Evolutionary conservation across 2,329 filamentous ascomycete species (phyloP).

Genomic region (Rhinocladiella similis): DNA sequence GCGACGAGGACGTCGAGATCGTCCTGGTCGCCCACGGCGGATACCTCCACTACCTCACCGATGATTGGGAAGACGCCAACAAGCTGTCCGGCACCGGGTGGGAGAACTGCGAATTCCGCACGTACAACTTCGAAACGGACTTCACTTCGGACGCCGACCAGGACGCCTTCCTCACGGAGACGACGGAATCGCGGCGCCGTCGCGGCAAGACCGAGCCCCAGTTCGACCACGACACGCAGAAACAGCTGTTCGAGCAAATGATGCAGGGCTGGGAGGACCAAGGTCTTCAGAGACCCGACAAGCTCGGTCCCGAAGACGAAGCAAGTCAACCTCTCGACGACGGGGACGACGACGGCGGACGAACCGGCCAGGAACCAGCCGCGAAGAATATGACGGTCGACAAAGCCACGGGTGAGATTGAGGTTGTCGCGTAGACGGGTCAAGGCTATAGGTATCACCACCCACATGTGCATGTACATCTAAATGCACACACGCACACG

Average conservation of each 20-base stretch:
- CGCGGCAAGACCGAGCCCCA: conserved; percentile 40
- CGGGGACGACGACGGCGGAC: not conserved
- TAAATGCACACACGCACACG: too few relatives aligned
- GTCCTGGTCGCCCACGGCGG: conserved; percentile 80
- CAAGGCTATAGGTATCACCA: not conserved
- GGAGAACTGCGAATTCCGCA: conserved; percentile 71
- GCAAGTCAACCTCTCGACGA: not conserved
- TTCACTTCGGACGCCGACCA: conserved; percentile 35
- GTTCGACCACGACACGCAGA: conserved; percentile 39
- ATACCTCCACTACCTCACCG: conserved; percentile 79
- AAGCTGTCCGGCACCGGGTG: conserved; percentile 58
- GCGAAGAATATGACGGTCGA: conserved; percentile 8
- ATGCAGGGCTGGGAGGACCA: conserved; percentile 46
- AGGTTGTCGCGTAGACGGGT: not conserved
- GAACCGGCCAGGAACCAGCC: conserved; percentile 6
- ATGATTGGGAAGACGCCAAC: conserved; percentile 68
- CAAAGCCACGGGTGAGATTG: not conserved
- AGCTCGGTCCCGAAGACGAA: conserved; percentile 1
- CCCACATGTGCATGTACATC: too few relatives aligned
- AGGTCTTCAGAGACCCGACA: conserved; percentile 36
- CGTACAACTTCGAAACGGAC: conserved; percentile 59
- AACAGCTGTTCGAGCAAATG: conserved; percentile 39
- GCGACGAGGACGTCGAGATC: conserved; percentile 62
- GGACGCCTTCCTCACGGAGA: conserved; percentile 45
- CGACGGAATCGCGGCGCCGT: conserved; percentile 41